Evolutionary conservation across 1,284 basidiomycete species (phyloP).

Genomic region (Xerocomus amazonicus): DNA sequence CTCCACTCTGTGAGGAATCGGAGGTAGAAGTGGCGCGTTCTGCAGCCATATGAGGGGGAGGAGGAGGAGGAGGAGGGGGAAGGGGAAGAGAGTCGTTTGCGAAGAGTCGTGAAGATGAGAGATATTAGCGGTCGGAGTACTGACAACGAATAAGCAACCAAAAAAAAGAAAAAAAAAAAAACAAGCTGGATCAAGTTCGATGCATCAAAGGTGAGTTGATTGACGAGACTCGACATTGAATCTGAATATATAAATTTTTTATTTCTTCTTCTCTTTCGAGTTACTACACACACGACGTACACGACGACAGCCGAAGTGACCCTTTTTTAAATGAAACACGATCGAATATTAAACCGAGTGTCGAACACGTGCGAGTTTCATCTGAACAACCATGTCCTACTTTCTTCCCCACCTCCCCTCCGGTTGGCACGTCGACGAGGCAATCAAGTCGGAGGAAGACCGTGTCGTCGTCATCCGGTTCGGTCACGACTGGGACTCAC

Average conservation of each 20-base stretch:
- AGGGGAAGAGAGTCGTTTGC: slow-evolving; percentile 16
- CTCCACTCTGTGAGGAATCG: slow-evolving; percentile 47
- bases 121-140: slow-evolving; percentile 25
- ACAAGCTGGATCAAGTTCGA: too few relatives aligned
- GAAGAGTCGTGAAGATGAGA: slow-evolving; percentile 23
- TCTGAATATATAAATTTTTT: too few relatives aligned
- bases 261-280: not conserved
- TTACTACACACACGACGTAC: too few relatives aligned
- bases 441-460: slow-evolving; percentile 97
- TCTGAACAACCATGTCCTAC: slow-evolving; percentile 57
- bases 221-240: too few relatives aligned
- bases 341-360: not conserved
- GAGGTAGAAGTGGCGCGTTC: slow-evolving; percentile 29
- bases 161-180: slow-evolving; percentile 10
- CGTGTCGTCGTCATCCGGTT: slow-evolving; percentile 94
- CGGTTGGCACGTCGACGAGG: slow-evolving; percentile 97
- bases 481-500: slow-evolving; percentile 91
- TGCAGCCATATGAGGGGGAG: slow-evolving; percentile 15
- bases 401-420: slow-evolving; percentile 91
- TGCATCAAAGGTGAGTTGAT: too few relatives aligned
- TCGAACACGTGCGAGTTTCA: slow-evolving; percentile 1
- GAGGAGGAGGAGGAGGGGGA: not conserved
- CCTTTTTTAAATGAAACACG: slow-evolving; percentile 2
- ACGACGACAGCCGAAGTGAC: not conserved
- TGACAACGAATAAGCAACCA: slow-evolving; percentile 28